These are phyloP conservation scores for Selenicereus undatus DNA, from an alignment of 148 eudicot genomes.

Conservation along the genomic window DNA sequence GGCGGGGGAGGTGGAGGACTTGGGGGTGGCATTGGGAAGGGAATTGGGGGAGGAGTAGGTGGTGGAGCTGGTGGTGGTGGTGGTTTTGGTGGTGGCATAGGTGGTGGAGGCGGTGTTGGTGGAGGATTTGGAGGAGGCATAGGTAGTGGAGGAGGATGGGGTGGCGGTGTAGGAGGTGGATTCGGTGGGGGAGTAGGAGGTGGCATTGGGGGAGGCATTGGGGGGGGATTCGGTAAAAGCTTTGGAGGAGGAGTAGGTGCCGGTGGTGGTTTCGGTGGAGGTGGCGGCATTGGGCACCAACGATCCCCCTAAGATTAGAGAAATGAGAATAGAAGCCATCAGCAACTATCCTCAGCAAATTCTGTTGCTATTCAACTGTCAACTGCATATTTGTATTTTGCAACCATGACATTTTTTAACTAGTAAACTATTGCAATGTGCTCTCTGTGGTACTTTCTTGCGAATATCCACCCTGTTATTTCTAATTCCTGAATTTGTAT, in stretches of 20 bases:
- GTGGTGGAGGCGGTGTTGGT: neutral
- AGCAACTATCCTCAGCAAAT: neutral
- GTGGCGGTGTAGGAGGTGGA: neutral
- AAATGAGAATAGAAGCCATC: neutral
- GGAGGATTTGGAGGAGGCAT: neutral
- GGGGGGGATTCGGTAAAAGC: neutral
- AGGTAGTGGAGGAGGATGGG: neutral
- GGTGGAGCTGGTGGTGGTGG: neutral
- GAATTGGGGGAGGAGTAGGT: neutral
- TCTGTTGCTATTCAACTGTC: no score
- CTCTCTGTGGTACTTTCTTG: neutral
- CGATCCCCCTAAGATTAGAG: neutral
- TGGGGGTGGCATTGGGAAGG: neutral
- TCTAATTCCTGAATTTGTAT: neutral
- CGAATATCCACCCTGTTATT: neutral
- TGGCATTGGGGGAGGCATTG: neutral
- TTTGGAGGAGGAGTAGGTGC: neutral
- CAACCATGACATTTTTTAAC: neutral
- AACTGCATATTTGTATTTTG: neutral
- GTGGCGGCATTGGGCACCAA: neutral
- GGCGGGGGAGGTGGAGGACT: neutral
- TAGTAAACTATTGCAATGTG: neutral
- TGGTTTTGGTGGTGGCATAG: neutral
- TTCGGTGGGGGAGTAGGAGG: neutral
- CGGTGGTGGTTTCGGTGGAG: neutral